A percentile compares a stretch with the other conserved stretches of the same genome.
phyloP scores from a whole-genome alignment of 108 stramenopile species.

The Fistulifera pelliculosa region DNA sequence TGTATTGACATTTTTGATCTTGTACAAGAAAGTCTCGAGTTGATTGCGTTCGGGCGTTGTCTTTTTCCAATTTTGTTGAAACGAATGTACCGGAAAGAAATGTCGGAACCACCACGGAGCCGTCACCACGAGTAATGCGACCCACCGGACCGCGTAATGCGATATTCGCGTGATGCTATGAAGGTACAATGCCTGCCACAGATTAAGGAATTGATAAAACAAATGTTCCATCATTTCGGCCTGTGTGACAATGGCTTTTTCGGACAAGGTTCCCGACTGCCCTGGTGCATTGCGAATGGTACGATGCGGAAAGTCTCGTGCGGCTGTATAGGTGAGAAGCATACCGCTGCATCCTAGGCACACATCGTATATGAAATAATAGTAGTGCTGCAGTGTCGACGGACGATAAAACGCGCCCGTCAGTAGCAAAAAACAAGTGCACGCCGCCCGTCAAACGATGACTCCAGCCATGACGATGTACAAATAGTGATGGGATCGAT shows the following conservation, averaged over 20 bases:
- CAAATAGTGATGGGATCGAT: conserved; percentile 6
- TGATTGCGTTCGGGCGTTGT: neutral
- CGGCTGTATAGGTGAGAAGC: conserved; percentile 51
- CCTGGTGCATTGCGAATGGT: conserved; percentile 37
- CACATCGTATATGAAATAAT: conserved; percentile 40
- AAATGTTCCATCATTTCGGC: conserved; percentile 83
- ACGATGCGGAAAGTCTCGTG: conserved; percentile 61
- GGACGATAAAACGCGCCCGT: neutral
- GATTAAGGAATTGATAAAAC: conserved; percentile 76
- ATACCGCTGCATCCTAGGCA: conserved; percentile 55
- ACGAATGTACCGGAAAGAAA: conserved; percentile 68
- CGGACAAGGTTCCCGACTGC: conserved; percentile 65
- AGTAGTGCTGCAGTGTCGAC: neutral
- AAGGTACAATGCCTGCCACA: conserved; percentile 56
- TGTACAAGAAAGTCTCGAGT: conserved; percentile 50
- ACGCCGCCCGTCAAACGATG: conserved; percentile 13
- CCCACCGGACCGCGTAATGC: conserved; percentile 6
- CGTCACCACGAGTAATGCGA: conserved; percentile 38
- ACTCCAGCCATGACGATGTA: conserved; percentile 8
- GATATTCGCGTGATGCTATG: conserved; percentile 20
- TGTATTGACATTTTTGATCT: conserved; percentile 81
- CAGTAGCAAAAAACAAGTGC: conserved; percentile 3
- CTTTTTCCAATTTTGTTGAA: conserved; percentile 50
- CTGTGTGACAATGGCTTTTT: conserved; percentile 67
- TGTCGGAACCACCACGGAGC: conserved; percentile 55